phyloP scores from a whole-genome alignment of 805 yeast genomes.

The Komagataella populi region DNA sequence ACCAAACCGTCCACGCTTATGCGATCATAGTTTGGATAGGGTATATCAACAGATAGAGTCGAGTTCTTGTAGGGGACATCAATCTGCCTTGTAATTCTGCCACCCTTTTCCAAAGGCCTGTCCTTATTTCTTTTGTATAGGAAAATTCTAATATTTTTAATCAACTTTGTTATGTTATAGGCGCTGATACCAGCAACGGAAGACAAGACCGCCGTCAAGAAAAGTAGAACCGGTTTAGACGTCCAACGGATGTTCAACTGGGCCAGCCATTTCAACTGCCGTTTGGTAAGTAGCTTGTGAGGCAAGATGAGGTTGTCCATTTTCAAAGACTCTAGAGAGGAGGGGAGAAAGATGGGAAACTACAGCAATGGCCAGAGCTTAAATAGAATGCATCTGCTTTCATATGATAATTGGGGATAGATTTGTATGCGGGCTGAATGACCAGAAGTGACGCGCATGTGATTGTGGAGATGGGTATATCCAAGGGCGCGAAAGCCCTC shows the following conservation, averaged over 20 bases:
- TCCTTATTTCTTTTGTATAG: slow-evolving; percentile 20
- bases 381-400: neutral
- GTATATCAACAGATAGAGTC: slow-evolving; percentile 26
- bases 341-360: neutral
- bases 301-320: neutral
- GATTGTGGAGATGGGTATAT: neutral
- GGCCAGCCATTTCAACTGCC: neutral
- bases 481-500: too few relatives aligned
- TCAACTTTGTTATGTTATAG: slow-evolving; percentile 12
- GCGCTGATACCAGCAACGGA: slow-evolving; percentile 10
- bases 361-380: neutral
- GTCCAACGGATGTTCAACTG: slow-evolving; percentile 3
- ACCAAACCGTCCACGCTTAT: slow-evolving; percentile 43
- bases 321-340: neutral
- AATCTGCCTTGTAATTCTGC: slow-evolving; percentile 23
- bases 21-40: slow-evolving; percentile 31
- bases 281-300: neutral
- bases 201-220: slow-evolving; percentile 14
- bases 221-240: slow-evolving; percentile 20
- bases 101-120: slow-evolving; percentile 26
- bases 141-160: slow-evolving; percentile 6
- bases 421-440: neutral
- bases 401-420: neutral
- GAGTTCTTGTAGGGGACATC: slow-evolving; percentile 32
- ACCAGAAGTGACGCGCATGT: neutral